These are phyloP conservation scores for Yarrowia hollandica DNA, from an alignment of 805 yeast species.

Conservation along the genomic window DNA sequence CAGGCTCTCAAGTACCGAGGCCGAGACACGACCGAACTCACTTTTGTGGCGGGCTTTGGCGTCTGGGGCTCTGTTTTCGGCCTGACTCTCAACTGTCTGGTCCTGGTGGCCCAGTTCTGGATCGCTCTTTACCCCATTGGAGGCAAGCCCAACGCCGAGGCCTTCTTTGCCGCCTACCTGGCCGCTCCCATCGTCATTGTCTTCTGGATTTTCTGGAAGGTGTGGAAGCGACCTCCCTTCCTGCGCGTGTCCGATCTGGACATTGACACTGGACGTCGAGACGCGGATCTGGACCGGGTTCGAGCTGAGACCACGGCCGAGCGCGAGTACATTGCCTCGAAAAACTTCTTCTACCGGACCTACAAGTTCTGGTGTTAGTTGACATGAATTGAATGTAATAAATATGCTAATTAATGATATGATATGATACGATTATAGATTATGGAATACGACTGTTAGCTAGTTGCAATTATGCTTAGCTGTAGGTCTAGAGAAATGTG, in stretches of 20 bases:
- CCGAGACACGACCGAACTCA: constrained; percentile 59
- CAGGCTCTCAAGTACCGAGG: constrained; percentile 61
- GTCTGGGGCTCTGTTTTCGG: constrained; percentile 63
- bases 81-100: constrained; percentile 52
- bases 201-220: constrained; percentile 59
- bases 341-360: constrained; percentile 51
- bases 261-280: constrained; percentile 62
- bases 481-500: no score
- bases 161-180: constrained; percentile 66
- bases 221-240: constrained; percentile 49
- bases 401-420: not conserved
- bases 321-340: constrained; percentile 44
- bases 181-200: constrained; percentile 62
- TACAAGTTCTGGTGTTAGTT: constrained; percentile 51
- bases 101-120: constrained; percentile 73
- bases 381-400: not conserved
- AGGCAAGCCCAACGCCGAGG: constrained; percentile 42
- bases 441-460: no score
- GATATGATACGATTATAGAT: not conserved
- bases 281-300: constrained; percentile 53
- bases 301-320: constrained; percentile 56
- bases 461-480: no score
- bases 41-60: constrained; percentile 64
- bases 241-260: constrained; percentile 55
- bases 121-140: constrained; percentile 68